These are phyloP conservation scores for Caloboletus firmus DNA, from an alignment of 1,284 basidiomycete genomes.

Conservation along the genomic window DNA sequence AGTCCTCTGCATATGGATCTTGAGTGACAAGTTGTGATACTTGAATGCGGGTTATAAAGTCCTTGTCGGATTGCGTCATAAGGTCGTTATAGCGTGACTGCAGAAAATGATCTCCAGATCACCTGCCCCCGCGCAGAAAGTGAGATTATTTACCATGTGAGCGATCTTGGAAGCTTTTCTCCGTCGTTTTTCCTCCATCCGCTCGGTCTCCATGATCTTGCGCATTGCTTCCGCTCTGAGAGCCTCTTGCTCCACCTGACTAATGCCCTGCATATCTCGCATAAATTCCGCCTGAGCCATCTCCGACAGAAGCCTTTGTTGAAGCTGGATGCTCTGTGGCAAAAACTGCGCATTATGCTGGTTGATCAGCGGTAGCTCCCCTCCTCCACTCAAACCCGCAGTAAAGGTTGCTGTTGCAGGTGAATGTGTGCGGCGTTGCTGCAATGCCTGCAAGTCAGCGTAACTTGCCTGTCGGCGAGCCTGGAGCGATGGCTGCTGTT, in stretches of 20 bases:
- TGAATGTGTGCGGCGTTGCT: constrained; percentile 48
- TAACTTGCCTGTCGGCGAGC: constrained; percentile 41
- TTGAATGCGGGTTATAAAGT: constrained; percentile 99
- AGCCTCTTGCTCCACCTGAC: constrained; percentile 65
- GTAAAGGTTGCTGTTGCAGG: constrained; percentile 43
- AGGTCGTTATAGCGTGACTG: constrained; percentile 96
- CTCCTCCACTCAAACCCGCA: constrained; percentile 11
- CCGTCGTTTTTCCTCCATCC: constrained; percentile 79
- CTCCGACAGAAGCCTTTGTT: constrained; percentile 70
- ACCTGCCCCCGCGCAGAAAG: constrained; percentile 1
- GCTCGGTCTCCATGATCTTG: constrained; percentile 85
- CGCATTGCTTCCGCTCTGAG: constrained; percentile 76
- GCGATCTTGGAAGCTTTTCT: constrained; percentile 82
- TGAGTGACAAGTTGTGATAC: constrained; percentile 95
- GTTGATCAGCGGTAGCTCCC: constrained; percentile 36
- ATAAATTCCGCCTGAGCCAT: constrained; percentile 68
- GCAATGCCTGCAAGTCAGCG: constrained; percentile 30
- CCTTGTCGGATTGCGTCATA: constrained; percentile 99
- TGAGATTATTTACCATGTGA: constrained; percentile 61
- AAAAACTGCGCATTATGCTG: constrained; percentile 51
- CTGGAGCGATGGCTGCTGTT: constrained; percentile 44
- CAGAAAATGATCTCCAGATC: neutral
- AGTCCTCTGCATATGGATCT: constrained; percentile 97
- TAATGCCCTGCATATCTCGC: constrained; percentile 56
- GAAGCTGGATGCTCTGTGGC: constrained; percentile 65